Base-by-base conservation (phyloP, 805 yeast species). In the Blastobotrys terrestris region DNA sequence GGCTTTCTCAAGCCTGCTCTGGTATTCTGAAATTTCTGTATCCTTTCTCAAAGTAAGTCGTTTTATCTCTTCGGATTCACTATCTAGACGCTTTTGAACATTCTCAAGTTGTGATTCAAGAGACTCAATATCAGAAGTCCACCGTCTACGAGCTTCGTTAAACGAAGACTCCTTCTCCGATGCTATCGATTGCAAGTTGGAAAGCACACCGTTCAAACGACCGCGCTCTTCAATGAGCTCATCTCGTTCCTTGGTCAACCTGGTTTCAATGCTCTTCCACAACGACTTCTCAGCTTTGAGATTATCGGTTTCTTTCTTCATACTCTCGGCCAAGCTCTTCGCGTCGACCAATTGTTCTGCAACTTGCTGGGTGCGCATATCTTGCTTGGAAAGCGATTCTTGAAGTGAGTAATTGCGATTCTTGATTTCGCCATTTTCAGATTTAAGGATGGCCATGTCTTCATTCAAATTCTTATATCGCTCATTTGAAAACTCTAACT, bases 1-100 rank as follows among this genome's bases (percentile, higher is more conserved):
- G 31, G 85, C 67, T 16, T 75, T 71, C 52, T 83, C 85, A 40
- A 85, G 76, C 63, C 83, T 83, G 46, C 77, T 80, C 71, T 85
- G 77, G 67, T 75, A 74, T 50, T 81, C 77, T 48, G 72, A 76
- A 42, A 80, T 71, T 46, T 79, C 85, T 2, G 77, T 65, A 55
- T 84, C 89, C 55, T 75, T 80, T 3, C 83, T 72, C 26, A 78
- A 71, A n/a, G 78, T 63, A 15, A 73, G 61, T 6, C 77, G 73
- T 52, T 76, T 76, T 44, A 82, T 72, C 57, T 85, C 91, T 53
- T 75, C 68, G 21, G 65, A 66, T 45, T 74, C 77, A 20, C 76
- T 73, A 2, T 71, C 74, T 39, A 84, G 67, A 54, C 73, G 78
- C 3, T 71, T 68, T 59, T 77, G 79, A 39, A 76, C 65, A 1